Evolutionary conservation across 129 eudicot genomes (phyloP), one percentile per base, ranked within the genome.

Genomic region (Centaurea solstitialis): DNA sequence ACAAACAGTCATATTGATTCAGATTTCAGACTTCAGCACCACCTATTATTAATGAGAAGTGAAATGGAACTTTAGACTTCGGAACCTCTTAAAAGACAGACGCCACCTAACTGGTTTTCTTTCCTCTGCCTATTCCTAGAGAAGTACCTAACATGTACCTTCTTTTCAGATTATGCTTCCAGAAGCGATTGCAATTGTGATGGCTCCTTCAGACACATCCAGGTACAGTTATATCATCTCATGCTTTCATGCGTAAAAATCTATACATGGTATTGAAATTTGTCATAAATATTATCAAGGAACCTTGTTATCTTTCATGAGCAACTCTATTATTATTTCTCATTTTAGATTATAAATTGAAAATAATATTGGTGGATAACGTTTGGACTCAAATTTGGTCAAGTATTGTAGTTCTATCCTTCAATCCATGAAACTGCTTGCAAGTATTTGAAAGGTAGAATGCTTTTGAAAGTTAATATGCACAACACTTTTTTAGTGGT

Each of bases 161-260:
- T 65, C 33, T 66, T 78, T 68, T 59, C 89, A 96, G 99, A 87
- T 96, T 70, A 96, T 96, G 99, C 88, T 96, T 79, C 99, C 99
- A 59, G 99, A 96, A 90, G 99, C 99, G 75, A 85, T 96, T 77
- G 99, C 99, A 87, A 96, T 96, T 86, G 99, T 96, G 71, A 96
- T 96, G 99, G 99, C 99, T 47, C 99, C 99, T 43, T 89, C 94
- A 0, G 99, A 96, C 81, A 81, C 91, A 88, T 85, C 93, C 80
- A 89, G 99, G 99, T 96, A 79, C 39, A 47, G 28, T 76, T 69
- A 38, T 76, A 23, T 68, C 21, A 65, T 18, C 76, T 53, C 61
- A 47, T 74, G 68, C 43, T 76, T 24, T 72, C 13, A 1, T 71
- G 69, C 66, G 23, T n/a, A 33, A 24, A 68, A 57, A 40, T 30